A percentile compares a stretch with the other conserved stretches of the same genome.
Conservation (phyloP, 2,329 filamentous ascomycete species). For the Verticillium nubilum region DNA sequence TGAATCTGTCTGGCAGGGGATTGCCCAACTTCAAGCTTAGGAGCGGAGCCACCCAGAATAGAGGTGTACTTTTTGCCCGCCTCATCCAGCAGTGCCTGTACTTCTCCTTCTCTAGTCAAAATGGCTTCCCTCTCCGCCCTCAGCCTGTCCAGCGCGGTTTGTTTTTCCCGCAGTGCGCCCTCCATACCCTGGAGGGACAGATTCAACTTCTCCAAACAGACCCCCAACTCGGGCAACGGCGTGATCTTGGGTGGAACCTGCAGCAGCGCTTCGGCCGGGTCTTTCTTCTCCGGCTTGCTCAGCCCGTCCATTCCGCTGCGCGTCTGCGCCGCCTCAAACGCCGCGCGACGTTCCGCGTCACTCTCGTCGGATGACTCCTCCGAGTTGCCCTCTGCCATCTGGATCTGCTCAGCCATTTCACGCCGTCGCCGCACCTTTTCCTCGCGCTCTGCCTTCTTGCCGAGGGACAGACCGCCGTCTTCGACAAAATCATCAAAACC, state of each 20-base stretch:
- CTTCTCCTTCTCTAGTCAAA: constrained; percentile 64
- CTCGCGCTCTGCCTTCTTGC: constrained; percentile 72
- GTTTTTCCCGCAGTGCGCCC: constrained; percentile 52
- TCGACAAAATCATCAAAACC: constrained; percentile 91
- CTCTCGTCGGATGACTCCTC: constrained; percentile 64
- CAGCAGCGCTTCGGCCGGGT: constrained; percentile 28
- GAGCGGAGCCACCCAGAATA: constrained; percentile 24
- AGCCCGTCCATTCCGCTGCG: constrained; percentile 78
- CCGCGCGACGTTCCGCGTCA: constrained; percentile 66
- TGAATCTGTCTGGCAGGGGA: constrained; percentile 13
- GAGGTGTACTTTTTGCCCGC: constrained; percentile 62
- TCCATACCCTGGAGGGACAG: constrained; percentile 59
- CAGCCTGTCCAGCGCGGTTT: constrained; percentile 59
- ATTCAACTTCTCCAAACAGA: constrained; percentile 60
- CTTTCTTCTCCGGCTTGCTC: constrained; percentile 38
- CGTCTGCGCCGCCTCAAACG: constrained; percentile 84
- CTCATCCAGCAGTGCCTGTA: constrained; percentile 75
- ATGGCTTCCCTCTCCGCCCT: constrained; percentile 65
- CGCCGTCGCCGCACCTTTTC: constrained; percentile 60
- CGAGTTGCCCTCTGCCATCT: constrained; percentile 65
- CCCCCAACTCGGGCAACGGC: constrained; percentile 67
- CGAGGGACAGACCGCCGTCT: constrained; percentile 73
- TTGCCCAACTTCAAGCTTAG: constrained; percentile 5
- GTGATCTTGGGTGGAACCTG: constrained; percentile 69
- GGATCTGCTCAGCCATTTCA: constrained; percentile 80